Evolutionary conservation across 345 rosid genomes (phyloP), one percentile per base, ranked within the genome.

Genomic region (Bruguiera sexangula): DNA sequence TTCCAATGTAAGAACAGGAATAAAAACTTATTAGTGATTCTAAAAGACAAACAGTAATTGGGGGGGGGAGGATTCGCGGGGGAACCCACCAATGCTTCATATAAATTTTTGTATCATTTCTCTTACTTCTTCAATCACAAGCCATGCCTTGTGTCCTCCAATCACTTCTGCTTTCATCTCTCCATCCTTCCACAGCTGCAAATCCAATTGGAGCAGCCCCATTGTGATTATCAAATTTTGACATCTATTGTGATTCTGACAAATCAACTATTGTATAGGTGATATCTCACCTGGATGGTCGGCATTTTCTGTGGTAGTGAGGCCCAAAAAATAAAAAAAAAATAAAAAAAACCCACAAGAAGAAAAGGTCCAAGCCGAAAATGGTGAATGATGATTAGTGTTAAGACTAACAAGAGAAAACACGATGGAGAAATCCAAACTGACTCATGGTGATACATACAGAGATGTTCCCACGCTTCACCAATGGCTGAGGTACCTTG

Each of bases 71-170:
- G 15, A 9, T 39, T 39, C 13, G 4, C 48, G 2, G 48, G 48
- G 48, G 16, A 24, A 39, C 13, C 15, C 48, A 9, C 11, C 15
- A 11, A 39, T 13, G 48, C 48, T 8, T 82, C 71, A 87, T 21
- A 84, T 34, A 73, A 65, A 79, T 57, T 91, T 91, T 59, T 82
- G 72, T 65, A 93, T 89, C 90, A 93, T 83, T 69, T 85, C 88
- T 69, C 83, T 77, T 3, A 93, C 97, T 86, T 89, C 93, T 64
- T 93, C 94, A 34, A 88, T 76, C 30, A 93, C 98, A 78, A 91
- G 87, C 98, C 98, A 93, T 27, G 88, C 98, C 75, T 91, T 88
- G 59, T 91, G 98, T 36, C 98, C 98, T 76, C 98, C 98, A 7
- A 91, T 91, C 27, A 93, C 92, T 77, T 93, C 98, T 52, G 79